These are phyloP conservation scores for Bretschneidera sinensis DNA, from an alignment of 345 rosid species.

Conservation along the genomic window DNA sequence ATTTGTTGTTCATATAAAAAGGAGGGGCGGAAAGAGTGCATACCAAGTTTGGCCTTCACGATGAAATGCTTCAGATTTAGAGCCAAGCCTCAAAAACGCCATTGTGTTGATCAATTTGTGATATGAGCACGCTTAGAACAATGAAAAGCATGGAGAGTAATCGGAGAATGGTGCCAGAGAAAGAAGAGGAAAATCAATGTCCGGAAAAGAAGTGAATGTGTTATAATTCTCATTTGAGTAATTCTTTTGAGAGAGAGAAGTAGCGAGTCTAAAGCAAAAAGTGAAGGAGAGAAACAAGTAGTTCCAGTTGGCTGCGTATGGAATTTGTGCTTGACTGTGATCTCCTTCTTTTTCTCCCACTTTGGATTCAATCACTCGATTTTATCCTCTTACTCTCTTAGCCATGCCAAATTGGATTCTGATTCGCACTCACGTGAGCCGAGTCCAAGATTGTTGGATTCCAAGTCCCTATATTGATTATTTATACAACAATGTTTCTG, in stretches of 20 bases:
- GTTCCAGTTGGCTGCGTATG: slow-evolving; percentile 12
- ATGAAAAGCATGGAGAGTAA: slow-evolving; percentile 6
- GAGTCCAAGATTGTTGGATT: too few species aligned
- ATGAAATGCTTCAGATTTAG: slow-evolving; percentile 64
- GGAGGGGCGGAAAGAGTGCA: not conserved
- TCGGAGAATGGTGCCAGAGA: slow-evolving; percentile 7
- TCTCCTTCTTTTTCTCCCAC: slow-evolving; percentile 21
- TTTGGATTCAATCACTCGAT: slow-evolving; percentile 3
- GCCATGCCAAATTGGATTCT: too few species aligned
- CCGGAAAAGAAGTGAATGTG: not conserved
- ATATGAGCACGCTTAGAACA: not conserved
- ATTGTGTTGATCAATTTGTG: slow-evolving; percentile 16
- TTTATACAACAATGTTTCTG: too few species aligned
- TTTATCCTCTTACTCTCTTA: not conserved
- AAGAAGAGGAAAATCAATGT: slow-evolving; percentile 2
- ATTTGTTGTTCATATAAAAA: not conserved
- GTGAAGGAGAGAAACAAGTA: slow-evolving; percentile 23
- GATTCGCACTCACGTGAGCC: too few species aligned
- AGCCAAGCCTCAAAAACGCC: slow-evolving; percentile 74
- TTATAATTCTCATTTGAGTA: slow-evolving; percentile 8
- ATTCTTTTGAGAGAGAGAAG: slow-evolving; percentile 14
- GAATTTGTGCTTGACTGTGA: slow-evolving; percentile 10
- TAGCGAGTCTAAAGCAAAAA: slow-evolving; percentile 41
- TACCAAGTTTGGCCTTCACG: slow-evolving; percentile 62
- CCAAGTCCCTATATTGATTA: too few species aligned